Base-by-base conservation (phyloP, 139 green algal species). In the Pseudopediastrum boryanum region DNA sequence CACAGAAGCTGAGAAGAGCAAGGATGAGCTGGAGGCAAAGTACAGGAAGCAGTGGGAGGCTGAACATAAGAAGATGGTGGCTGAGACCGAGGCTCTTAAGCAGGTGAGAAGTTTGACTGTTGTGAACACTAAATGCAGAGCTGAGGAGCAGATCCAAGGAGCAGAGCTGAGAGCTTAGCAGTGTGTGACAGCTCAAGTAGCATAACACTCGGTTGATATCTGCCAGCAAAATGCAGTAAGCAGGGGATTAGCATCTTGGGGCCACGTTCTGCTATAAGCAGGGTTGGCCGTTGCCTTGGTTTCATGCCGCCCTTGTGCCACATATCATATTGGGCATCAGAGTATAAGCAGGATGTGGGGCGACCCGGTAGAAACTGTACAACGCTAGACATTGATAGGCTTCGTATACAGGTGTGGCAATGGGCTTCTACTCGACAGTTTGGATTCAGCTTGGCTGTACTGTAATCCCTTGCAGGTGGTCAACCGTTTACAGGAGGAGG, bases 1-100 rank as follows among this genome's bases (percentile, higher is more conserved):
- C 2, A 56, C 36, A 23, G 36, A 78, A 41, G 54, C 56, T 41
- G 71, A 78, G 31, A 65, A 50, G 9, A 69, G n/a, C 23, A 65
- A 31, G 3, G 56, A 78, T 16, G 52, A 78, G n/a, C 29, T 69
- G 52, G 42, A 39, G 23, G 71, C 56, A 23, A 38, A 44, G 35
- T 70, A 78, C 36, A 68, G 71, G 3, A n/a, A 58, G 54, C 29
- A 41, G 3, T 70, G 54, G 71, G 54, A 78, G 54, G 25, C 13
- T 2, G 71, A 78, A 41, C 71, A 78, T 54, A 56, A 54, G 7
- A 43, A 39, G 10, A 39, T 78, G 71, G 54, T 70, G 54, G 71
- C 71, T 61, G 71, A 78, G 43, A 78, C 71, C 25, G 71, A 78
- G 25, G 39, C 54, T 41, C 56, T 78, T 6, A 70, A 69, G 36